Base-by-base conservation (phyloP, 345 rosid species). In the Melastoma malabathricum region DNA sequence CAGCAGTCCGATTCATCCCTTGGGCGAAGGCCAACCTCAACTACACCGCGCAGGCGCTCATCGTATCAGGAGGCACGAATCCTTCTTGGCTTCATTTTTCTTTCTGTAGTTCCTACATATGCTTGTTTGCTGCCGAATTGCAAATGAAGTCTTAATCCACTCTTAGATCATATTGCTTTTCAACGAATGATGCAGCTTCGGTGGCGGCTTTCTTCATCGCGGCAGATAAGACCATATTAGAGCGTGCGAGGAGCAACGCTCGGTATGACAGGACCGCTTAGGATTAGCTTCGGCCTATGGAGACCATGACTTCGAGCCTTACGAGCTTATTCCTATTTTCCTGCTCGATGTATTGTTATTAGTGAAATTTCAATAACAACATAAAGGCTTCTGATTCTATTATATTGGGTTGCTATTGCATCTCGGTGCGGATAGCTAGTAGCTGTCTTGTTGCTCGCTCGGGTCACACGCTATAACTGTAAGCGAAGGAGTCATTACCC, bases 11-110 rank as follows among this genome's bases (percentile, higher is more conserved):
- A 44, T 22, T 47, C 60, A 43, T 77, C 59, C 86, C 86, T 25
- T 83, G 86, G 92, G 92, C 86, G 50, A 80, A 75, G 69, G 77
- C 82, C 15, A 83, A 83, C 67, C 78, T 83, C 56, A 83, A 83
- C 59, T 71, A 80, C 58, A 73, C 80, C 52, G 86, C 77, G 50
- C 92, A 80, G 64, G 80, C 92, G 44, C 86, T 83, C 22, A 65
- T 83, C 54, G 72, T 80, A 62, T 75, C 77, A 10, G 76, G 61
- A 63, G 84, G 92, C 41, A 60, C 15, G 23, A 54, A 43, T 18
- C 6, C 5, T 41, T 18, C 12, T 43, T 18, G 12, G 15, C 13
- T 16, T 18, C 14, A n/a, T n/a, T 29, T 51, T 1, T 31, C 20
- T 43, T 15, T 31, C 13, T 43, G n/a, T 16, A n/a, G 15, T 6